phyloP scores from a whole-genome alignment of 2,329 filamentous ascomycete genomes.

The Aspergillus uvarum region DNA sequence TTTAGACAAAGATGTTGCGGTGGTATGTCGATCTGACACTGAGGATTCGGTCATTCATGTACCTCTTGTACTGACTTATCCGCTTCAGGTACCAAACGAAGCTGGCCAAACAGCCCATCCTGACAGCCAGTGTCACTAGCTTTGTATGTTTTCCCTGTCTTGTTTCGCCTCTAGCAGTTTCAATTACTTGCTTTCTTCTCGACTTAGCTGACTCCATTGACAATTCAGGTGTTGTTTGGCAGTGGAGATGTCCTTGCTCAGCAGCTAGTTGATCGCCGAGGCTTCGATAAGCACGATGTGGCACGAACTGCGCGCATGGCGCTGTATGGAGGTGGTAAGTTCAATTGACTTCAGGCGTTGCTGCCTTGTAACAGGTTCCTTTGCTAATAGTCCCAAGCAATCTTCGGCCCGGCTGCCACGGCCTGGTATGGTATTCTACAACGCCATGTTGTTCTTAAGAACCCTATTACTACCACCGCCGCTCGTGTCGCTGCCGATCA shows the following conservation, averaged over 20 bases:
- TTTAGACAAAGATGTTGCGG: slow-evolving; percentile 34
- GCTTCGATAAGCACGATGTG: slow-evolving; percentile 71
- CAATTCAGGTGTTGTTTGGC: slow-evolving; percentile 72
- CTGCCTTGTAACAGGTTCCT: not conserved
- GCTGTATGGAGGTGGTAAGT: slow-evolving; percentile 50
- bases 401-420: slow-evolving; percentile 86
- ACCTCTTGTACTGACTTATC: too few species aligned
- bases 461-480: slow-evolving; percentile 66
- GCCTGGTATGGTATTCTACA: slow-evolving; percentile 84
- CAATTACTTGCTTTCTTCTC: not conserved
- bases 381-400: slow-evolving; percentile 40
- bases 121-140: slow-evolving; percentile 89
- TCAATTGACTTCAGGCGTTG: slow-evolving; percentile 3
- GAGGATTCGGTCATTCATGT: too few species aligned
- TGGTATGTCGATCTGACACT: slow-evolving; percentile 27
- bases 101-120: slow-evolving; percentile 75
- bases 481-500: slow-evolving; percentile 82
- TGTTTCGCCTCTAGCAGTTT: not conserved
- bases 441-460: slow-evolving; percentile 64
- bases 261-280: slow-evolving; percentile 81
- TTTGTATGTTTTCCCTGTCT: slow-evolving; percentile 51
- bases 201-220: slow-evolving; percentile 1
- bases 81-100: slow-evolving; percentile 75
- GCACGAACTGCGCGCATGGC: slow-evolving; percentile 50
- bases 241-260: slow-evolving; percentile 90